A percentile compares a stretch with the other conserved stretches of the same genome.
Conservation (phyloP, 768 basidiomycete species). For the Lyophyllum semitale region DNA sequence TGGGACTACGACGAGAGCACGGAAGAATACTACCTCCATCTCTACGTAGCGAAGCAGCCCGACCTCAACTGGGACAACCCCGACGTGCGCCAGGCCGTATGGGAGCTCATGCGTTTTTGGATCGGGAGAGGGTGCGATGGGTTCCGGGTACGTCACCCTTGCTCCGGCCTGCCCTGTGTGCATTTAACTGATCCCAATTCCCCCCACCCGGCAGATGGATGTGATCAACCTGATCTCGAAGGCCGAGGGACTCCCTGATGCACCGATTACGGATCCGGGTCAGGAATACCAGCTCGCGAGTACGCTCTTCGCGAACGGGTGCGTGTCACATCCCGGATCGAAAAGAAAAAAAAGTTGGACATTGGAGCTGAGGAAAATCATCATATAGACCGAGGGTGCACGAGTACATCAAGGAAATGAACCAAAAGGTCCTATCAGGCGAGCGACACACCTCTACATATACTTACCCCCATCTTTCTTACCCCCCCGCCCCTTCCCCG, state of each 20-base stretch:
- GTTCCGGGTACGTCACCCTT: constrained; percentile 54
- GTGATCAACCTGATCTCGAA: constrained; percentile 74
- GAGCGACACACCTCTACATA: constrained; percentile 24
- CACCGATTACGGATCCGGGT: constrained; percentile 52
- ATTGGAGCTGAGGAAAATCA: neutral
- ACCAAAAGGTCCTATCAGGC: constrained; percentile 60
- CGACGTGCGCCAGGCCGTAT: constrained; percentile 57
- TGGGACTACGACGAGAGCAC: constrained; percentile 72
- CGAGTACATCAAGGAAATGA: constrained; percentile 70
- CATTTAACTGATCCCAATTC: too few species aligned
- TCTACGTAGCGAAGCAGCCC: constrained; percentile 68
- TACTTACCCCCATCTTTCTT: neutral
- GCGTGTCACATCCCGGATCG: constrained; percentile 10
- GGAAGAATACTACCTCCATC: constrained; percentile 72
- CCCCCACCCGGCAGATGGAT: constrained; percentile 73
- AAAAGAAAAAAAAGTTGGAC: neutral
- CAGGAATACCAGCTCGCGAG: constrained; percentile 56
- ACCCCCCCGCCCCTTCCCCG: neutral
- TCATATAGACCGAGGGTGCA: constrained; percentile 59
- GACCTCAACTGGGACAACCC: constrained; percentile 81
- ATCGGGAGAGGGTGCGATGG: constrained; percentile 75
- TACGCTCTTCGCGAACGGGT: constrained; percentile 64
- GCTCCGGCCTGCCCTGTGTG: neutral
- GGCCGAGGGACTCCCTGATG: constrained; percentile 63
- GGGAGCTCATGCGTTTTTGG: constrained; percentile 73